A percentile compares a stretch with the other conserved stretches of the same genome.
These are phyloP conservation scores for Phycomyces nitens DNA, from an alignment of 192 early-diverging fungal genomes.

Conservation along the genomic window DNA sequence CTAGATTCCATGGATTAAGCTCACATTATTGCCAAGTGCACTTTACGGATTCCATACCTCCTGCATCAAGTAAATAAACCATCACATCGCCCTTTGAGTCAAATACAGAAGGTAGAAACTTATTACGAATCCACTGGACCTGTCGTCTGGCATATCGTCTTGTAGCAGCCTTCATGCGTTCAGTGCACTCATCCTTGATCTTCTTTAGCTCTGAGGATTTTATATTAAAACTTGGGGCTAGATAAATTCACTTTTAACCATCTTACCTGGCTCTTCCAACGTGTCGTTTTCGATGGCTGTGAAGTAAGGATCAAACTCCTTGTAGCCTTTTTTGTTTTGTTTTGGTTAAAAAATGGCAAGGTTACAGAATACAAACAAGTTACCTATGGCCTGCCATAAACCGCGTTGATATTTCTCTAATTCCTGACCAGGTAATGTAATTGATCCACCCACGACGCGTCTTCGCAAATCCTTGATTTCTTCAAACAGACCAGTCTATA, in stretches of 20 bases:
- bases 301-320: constrained; percentile 82
- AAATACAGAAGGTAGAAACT: constrained; percentile 52
- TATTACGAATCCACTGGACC: constrained; percentile 79
- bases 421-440: constrained; percentile 40
- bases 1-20: too few species aligned
- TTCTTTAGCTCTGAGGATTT: not conserved
- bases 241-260: not conserved
- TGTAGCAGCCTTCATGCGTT: constrained; percentile 85
- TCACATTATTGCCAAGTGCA: not conserved
- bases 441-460: constrained; percentile 47
- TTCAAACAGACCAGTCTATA: constrained; percentile 52
- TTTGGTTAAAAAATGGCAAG: too few species aligned
- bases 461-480: constrained; percentile 51
- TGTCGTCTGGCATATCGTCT: constrained; percentile 84
- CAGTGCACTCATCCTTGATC: constrained; percentile 55
- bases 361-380: too few species aligned
- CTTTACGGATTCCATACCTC: constrained; percentile 35
- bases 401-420: constrained; percentile 57
- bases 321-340: constrained; percentile 60
- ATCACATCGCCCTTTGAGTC: constrained; percentile 34
- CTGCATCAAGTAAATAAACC: constrained; percentile 72
- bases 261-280: constrained; percentile 17
- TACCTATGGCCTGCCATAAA: constrained; percentile 74
- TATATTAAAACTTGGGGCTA: too few species aligned
- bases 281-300: constrained; percentile 31